Conservation (phyloP, 2,329 filamentous ascomycete genomes). For the Penicillium sp. region DNA sequence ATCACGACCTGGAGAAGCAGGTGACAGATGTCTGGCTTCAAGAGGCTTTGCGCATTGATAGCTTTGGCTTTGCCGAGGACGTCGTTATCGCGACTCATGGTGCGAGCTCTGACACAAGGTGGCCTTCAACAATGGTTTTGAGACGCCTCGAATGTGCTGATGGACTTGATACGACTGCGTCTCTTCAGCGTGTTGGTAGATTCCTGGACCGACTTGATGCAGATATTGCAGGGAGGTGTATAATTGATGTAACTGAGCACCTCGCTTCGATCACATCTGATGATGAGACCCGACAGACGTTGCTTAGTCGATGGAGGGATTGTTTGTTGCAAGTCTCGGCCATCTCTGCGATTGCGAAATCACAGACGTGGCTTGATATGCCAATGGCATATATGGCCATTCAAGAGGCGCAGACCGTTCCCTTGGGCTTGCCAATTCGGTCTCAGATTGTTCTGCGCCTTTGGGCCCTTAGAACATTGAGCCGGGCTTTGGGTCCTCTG, state of each 20-base stretch:
- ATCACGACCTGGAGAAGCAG: conserved; percentile 36
- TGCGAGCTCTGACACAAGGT: conserved; percentile 16
- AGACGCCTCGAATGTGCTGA: conserved; percentile 27
- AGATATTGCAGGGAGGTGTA: conserved; percentile 29
- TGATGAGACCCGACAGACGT: conserved; percentile 13
- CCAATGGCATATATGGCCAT: conserved; percentile 14
- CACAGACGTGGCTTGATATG: conserved; percentile 32
- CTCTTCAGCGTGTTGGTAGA: conserved; percentile 17
- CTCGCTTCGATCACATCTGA: conserved; percentile 29
- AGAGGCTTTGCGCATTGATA: conserved; percentile 26
- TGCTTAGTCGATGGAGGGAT: conserved; percentile 38
- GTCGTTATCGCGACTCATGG: conserved; percentile 36
- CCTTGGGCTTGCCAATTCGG: conserved; percentile 14
- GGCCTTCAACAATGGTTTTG: conserved; percentile 33
- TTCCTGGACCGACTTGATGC: conserved; percentile 30
- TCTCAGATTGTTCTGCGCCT: conserved; percentile 38
- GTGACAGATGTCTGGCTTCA: conserved; percentile 38
- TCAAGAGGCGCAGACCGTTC: background rate
- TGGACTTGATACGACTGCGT: conserved; percentile 5
- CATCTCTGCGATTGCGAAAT: conserved; percentile 26
- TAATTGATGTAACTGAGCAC: conserved; percentile 39
- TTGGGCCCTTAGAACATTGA: conserved; percentile 37
- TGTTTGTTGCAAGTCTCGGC: conserved; percentile 29
- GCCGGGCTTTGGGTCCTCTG: conserved; percentile 24
- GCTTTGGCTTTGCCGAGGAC: conserved; percentile 31